Evolutionary conservation across 495 filamentous ascomycete species (phyloP).

Genomic region (Aspergillus heteromorphus): DNA sequence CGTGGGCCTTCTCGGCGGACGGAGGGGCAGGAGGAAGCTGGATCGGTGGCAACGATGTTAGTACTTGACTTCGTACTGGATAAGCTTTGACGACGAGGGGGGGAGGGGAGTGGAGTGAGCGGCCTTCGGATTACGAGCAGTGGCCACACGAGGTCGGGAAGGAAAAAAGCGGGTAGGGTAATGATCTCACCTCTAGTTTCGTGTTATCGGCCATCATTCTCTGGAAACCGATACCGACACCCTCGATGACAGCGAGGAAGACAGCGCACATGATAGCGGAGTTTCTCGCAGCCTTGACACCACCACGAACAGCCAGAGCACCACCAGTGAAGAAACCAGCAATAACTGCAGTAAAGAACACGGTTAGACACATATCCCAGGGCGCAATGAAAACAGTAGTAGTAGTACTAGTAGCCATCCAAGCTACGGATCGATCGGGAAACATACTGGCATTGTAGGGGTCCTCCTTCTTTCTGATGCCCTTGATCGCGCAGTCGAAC

Average conservation of each 20-base stretch:
- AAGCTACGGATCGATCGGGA: not conserved
- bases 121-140: not conserved
- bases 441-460: conserved; percentile 87
- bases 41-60: not conserved
- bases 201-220: conserved; percentile 93
- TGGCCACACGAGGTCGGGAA: not conserved
- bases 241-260: conserved; percentile 91
- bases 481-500: conserved; percentile 97
- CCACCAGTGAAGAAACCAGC: conserved; percentile 98
- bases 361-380: conserved; percentile 3
- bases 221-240: conserved; percentile 94
- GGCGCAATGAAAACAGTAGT: not conserved
- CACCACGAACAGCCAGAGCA: conserved; percentile 82
- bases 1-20: conserved; percentile 37
- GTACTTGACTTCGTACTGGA: not conserved
- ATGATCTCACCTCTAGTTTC: conserved; percentile 62
- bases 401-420: not conserved
- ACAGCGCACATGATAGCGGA: conserved; percentile 93
- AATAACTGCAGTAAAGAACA: conserved; percentile 46
- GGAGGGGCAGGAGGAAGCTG: conserved; percentile 43
- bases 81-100: not conserved
- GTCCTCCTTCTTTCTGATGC: conserved; percentile 92
- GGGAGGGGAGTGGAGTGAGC: too few species aligned
- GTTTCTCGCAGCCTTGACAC: conserved; percentile 81
- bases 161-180: not conserved